Conservation (phyloP, 2,329 filamentous ascomycete genomes). For the Aureobasidium melanogenum region DNA sequence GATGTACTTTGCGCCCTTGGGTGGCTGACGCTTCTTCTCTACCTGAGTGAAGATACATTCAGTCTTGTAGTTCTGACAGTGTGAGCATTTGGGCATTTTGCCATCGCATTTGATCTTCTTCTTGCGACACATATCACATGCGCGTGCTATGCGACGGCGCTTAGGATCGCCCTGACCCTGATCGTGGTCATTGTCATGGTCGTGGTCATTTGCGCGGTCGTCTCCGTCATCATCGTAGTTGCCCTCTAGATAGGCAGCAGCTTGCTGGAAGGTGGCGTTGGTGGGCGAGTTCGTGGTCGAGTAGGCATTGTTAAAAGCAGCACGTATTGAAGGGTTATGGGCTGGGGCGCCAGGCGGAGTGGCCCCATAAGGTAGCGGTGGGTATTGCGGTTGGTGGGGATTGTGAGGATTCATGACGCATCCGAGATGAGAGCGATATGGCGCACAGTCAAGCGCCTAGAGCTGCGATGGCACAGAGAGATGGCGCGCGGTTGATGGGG, state of each 20-base stretch:
- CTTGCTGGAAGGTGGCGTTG: conserved; percentile 2
- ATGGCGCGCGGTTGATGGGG: neutral
- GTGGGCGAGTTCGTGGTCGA: conserved; percentile 5
- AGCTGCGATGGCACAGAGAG: neutral
- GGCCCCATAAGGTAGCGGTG: neutral
- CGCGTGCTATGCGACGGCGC: conserved; percentile 77
- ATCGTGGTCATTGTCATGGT: conserved; percentile 18
- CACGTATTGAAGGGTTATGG: conserved; percentile 10
- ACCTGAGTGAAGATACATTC: conserved; percentile 96
- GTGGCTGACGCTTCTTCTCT: conserved; percentile 95
- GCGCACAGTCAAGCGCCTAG: neutral
- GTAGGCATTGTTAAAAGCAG: conserved; percentile 9
- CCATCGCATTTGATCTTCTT: conserved; percentile 97
- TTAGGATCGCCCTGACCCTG: conserved; percentile 57
- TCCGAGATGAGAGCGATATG: neutral
- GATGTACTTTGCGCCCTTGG: conserved; percentile 97
- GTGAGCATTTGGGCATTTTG: conserved; percentile 86
- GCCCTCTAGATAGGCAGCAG: conserved; percentile 12
- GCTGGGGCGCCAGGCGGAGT: conserved; percentile 1
- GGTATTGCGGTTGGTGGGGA: conserved; percentile 2
- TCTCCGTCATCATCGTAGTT: conserved; percentile 19
- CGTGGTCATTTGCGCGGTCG: conserved; percentile 39
- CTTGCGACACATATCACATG: conserved; percentile 94
- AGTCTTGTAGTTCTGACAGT: conserved; percentile 97
- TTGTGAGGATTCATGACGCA: conserved; percentile 8